These are phyloP conservation scores for Populus pruinosa DNA, from an alignment of 345 rosid genomes.

Conservation along the genomic window DNA sequence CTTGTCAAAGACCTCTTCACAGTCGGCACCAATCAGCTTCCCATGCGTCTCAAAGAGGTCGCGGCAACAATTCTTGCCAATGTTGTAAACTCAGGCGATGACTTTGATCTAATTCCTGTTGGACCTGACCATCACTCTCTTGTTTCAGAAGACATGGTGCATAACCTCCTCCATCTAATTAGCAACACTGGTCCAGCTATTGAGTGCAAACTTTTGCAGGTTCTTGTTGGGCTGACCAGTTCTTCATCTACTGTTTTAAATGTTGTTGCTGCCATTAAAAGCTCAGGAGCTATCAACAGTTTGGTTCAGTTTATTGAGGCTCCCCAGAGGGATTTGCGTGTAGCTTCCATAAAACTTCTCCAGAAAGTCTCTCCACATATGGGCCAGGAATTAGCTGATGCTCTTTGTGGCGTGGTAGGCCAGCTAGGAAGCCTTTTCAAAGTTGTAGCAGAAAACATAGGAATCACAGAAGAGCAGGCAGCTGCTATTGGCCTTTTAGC, in stretches of 20 bases:
- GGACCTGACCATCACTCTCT: conserved; percentile 74
- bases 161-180: conserved; percentile 74
- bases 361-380: conserved; percentile 75
- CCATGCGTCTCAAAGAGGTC: conserved; percentile 85
- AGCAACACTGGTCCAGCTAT: conserved; percentile 97
- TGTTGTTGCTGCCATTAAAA: conserved; percentile 79
- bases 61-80: conserved; percentile 91
- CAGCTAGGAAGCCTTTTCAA: conserved; percentile 72
- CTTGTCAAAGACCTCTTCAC: conserved; percentile 80
- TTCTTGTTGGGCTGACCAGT: conserved; percentile 90
- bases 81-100: conserved; percentile 70
- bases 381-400: conserved; percentile 81
- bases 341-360: conserved; percentile 81
- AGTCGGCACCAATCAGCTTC: conserved; percentile 70
- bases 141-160: conserved; percentile 76
- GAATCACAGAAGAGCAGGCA: conserved; percentile 85
- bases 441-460: conserved; percentile 64
- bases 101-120: conserved; percentile 61
- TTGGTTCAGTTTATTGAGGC: conserved; percentile 95
- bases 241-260: conserved; percentile 57
- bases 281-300: conserved; percentile 87
- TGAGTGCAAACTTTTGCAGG: conserved; percentile 87
- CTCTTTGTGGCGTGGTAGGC: conserved; percentile 71
- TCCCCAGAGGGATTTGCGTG: conserved; percentile 70
- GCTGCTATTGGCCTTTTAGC: conserved; percentile 87